These are phyloP conservation scores for Ophidiomyces ophidiicola DNA, from an alignment of 2,329 filamentous ascomycete species.

Conservation along the genomic window DNA sequence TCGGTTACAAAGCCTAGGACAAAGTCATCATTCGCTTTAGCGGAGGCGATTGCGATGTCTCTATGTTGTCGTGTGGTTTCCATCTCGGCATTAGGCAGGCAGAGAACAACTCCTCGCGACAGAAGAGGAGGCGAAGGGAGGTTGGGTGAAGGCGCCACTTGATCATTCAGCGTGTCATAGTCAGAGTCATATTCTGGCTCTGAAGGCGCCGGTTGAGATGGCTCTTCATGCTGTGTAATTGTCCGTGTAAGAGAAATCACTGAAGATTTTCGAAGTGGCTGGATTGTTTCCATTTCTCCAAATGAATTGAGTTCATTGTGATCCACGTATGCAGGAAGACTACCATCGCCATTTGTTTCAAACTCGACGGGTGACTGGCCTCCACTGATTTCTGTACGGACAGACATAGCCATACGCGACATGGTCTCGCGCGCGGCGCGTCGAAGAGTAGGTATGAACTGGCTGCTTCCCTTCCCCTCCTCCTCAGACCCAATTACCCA, in stretches of 20 bases:
- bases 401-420: slow-evolving; percentile 28
- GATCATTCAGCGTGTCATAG: slow-evolving; percentile 1
- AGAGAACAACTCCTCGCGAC: slow-evolving; percentile 27
- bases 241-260: slow-evolving; percentile 34
- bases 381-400: slow-evolving; percentile 31
- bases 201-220: slow-evolving; percentile 16
- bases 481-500: slow-evolving; percentile 29
- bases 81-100: slow-evolving; percentile 24
- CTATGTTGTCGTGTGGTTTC: slow-evolving; percentile 27
- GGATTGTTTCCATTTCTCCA: not conserved
- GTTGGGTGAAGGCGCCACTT: not conserved
- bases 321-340: slow-evolving; percentile 4
- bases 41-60: slow-evolving; percentile 27
- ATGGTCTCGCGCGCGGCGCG: slow-evolving; percentile 33
- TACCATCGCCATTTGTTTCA: slow-evolving; percentile 1
- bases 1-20: slow-evolving; percentile 28
- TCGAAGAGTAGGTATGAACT: slow-evolving; percentile 33
- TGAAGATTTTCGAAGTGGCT: slow-evolving; percentile 26
- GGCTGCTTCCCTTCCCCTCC: slow-evolving; percentile 29
- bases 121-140: slow-evolving; percentile 25
- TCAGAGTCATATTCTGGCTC: slow-evolving; percentile 11
- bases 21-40: slow-evolving; percentile 31
- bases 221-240: slow-evolving; percentile 27
- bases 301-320: slow-evolving; percentile 16
- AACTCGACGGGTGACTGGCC: slow-evolving; percentile 7